Conservation (phyloP, 2,329 filamentous ascomycete genomes). For the Alternaria dauci region DNA sequence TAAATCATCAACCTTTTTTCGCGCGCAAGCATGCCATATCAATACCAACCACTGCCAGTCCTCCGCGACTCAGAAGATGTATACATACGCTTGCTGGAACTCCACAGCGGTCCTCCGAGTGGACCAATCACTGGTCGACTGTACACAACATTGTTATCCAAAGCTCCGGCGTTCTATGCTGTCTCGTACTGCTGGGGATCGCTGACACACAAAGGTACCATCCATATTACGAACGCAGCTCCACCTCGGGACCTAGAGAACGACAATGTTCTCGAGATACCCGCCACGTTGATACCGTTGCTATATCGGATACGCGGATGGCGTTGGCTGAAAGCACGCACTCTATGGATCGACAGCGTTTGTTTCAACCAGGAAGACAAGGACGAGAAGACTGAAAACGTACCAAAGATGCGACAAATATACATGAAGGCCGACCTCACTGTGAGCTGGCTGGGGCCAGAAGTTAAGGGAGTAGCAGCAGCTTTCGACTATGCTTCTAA, state of each 20-base stretch:
- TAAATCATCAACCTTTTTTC: too few species aligned
- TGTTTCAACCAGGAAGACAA: not conserved
- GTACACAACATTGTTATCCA: not conserved
- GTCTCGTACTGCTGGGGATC: not conserved
- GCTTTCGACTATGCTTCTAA: not conserved
- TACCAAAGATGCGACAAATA: not conserved
- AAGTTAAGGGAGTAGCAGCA: not conserved
- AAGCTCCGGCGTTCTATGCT: not conserved
- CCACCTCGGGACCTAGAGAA: not conserved
- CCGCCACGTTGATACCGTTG: not conserved
- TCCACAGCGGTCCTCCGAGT: not conserved
- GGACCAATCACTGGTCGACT: not conserved
- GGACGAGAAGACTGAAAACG: not conserved
- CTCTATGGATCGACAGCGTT: not conserved
- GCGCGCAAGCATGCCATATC: slow-evolving; percentile 1
- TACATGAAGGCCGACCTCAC: not conserved
- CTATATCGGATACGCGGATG: not conserved
- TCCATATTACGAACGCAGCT: not conserved
- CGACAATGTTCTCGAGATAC: not conserved
- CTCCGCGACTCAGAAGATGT: not conserved
- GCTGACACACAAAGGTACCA: not conserved
- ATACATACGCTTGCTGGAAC: not conserved
- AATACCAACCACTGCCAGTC: not conserved
- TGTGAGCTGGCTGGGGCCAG: not conserved
- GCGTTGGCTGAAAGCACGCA: not conserved